Evolutionary conservation across 2,329 filamentous ascomycete species (phyloP), one percentile per base, ranked within the genome.

Genomic region (Pseudopyrenochaeta lycopersici): DNA sequence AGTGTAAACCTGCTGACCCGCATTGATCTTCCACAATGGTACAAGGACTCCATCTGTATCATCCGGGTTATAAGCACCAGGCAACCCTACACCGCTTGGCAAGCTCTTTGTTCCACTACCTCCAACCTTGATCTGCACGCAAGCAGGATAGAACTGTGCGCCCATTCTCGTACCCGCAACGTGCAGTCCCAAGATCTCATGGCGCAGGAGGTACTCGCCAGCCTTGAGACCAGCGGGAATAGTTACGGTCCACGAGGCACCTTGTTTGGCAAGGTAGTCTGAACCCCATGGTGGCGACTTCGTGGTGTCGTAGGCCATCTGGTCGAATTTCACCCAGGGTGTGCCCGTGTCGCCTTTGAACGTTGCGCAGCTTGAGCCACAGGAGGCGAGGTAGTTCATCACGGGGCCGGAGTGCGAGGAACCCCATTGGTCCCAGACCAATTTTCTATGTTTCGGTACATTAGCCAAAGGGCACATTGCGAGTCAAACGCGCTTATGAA

Each of bases 311-410:
- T 75, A 76, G 3, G 60, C 65, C 32, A 74, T 64, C 40, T 76
- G 71, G 10, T 76, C 71, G 39, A 77, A 76, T 59, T 77, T 77
- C 50, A 76, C 71, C 75, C 75, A 77, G 10, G 72, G 64, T 7
- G 62, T 63, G 40, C 71, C 72, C 1, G 63, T 64, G 54, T 71
- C 65, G 21, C 72, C 73, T 47, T 71, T 72, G 66, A 75, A 75
- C 30, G 53, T 62, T 7, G 58, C 56, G 56, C 73, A 75, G 52
- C 69, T 58, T 12, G 60, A 58, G 18, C 68, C 58, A 54, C 74
- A 77, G 31, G 69, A 62, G n/a, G 74, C 75, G 46, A 77, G 65
- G 48, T 77, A 77, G 52, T 66, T 75, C 63, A 75, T 69, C 10
- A 71, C 71, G 1, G 72, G 74, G 17, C 73, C 72, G 4, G 63